A percentile compares a stretch with the other conserved stretches of the same genome.
phyloP scores from a whole-genome alignment of 2,329 filamentous ascomycete species.

The Epichloe aotearoae region DNA sequence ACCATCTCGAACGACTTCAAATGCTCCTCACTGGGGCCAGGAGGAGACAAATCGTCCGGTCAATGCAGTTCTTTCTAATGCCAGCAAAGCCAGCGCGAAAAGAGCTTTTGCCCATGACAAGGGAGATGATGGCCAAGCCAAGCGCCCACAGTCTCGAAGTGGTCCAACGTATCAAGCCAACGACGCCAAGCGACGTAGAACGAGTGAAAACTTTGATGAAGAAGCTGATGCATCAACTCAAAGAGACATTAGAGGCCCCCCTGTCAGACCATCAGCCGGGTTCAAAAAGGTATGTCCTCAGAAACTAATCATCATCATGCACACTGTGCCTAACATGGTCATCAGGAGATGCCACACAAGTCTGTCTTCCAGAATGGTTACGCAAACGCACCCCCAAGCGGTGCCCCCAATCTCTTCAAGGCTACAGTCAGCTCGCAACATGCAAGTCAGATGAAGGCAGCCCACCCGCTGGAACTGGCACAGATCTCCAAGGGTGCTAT shows the following conservation, averaged over 20 bases:
- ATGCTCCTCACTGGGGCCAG: constrained; percentile 33
- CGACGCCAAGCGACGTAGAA: constrained; percentile 70
- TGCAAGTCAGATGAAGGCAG: constrained; percentile 46
- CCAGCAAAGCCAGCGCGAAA: constrained; percentile 53
- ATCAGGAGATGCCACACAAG: constrained; percentile 47
- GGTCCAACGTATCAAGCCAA: constrained; percentile 52
- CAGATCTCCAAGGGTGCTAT: constrained; percentile 82
- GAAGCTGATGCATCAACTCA: constrained; percentile 46
- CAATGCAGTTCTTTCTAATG: constrained; percentile 45
- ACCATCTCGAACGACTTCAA: constrained; percentile 45
- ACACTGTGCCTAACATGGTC: background rate
- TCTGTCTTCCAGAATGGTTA: constrained; percentile 49
- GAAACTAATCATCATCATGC: background rate
- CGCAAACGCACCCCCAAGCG: constrained; percentile 41
- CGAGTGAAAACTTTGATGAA: constrained; percentile 57
- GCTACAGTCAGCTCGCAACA: constrained; percentile 54
- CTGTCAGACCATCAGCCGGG: constrained; percentile 65
- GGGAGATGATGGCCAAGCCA: constrained; percentile 38
- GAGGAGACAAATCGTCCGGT: constrained; percentile 50
- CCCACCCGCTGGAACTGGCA: constrained; percentile 69
- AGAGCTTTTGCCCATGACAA: constrained; percentile 55
- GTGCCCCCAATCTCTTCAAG: constrained; percentile 49
- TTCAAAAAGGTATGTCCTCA: constrained; percentile 52
- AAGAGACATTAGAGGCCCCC: constrained; percentile 63
- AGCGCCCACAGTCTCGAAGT: constrained; percentile 31